Base-by-base conservation (phyloP, 2,329 filamentous ascomycete species). In the Colletotrichum kahawae region DNA sequence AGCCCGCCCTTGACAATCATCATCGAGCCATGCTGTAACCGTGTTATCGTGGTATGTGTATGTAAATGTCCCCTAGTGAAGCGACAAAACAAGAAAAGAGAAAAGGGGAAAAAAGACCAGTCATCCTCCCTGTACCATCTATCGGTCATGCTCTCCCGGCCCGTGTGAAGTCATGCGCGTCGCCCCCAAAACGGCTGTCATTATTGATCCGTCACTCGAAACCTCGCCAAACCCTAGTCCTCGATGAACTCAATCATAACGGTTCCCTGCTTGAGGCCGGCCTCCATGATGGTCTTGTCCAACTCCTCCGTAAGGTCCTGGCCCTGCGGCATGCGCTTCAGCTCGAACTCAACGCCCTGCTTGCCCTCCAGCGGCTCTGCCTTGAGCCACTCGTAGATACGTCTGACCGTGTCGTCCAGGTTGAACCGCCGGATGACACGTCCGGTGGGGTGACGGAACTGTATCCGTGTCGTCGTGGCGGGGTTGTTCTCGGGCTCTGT, bases 311-410 rank as follows among this genome's bases (percentile, higher is more conserved):
- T 93, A 74, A 99, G 85, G 80, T 99, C 97, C 81, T 93, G 93
- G 63, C 95, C 95, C 76, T 87, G 87, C 0, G 90, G 90, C 92
- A 98, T 94, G 77, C 91, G 91, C 83, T 97, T 95, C 78, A 99
- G 89, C 83, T 98, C 96, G 84, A 99, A 99, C 76, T 92, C 90
- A 14, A 93, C 84, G 0, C 93, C 95, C 34, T 91, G 90, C 83
- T 95, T 96, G 79, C 94, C 95, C 78, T 96, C 93, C 64, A 98
- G 84, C 2, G 95, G 95, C 75, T 94, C 92, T 1, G 96, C 93
- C 86, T 98, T 99, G 78, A 99, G 92, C 95, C 96, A 99, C 86
- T 99, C 97, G 84, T 96, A 99, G 60, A 99, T 92, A 14, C 95
- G 92, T 70, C 92, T 90, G 14, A 99, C 95, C 1, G 90, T 88